phyloP scores from a whole-genome alignment of 2,329 filamentous ascomycete species.

The Pyrenochaeta sp. region DNA sequence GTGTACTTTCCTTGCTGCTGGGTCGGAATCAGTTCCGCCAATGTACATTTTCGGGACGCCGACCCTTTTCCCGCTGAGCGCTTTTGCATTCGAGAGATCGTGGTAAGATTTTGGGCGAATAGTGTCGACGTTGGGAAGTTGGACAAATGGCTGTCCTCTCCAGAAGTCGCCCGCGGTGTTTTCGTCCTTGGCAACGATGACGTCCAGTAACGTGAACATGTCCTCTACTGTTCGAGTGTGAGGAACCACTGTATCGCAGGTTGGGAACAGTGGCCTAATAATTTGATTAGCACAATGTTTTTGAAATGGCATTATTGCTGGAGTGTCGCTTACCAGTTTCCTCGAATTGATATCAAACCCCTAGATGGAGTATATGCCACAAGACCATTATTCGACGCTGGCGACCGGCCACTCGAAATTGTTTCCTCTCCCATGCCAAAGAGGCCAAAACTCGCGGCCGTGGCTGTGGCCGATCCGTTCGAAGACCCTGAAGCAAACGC shows the following conservation, averaged over 20 bases:
- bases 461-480: conserved; percentile 61
- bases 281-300: background rate
- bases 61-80: conserved; percentile 55
- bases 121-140: conserved; percentile 46
- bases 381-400: conserved; percentile 63
- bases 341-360: conserved; percentile 59
- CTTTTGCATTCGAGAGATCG: conserved; percentile 31
- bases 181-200: conserved; percentile 54
- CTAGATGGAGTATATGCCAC: conserved; percentile 64
- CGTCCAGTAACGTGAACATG: conserved; percentile 58
- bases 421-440: conserved; percentile 64
- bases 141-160: conserved; percentile 57
- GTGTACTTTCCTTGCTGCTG: conserved; percentile 35
- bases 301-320: background rate
- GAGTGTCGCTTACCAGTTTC: conserved; percentile 50
- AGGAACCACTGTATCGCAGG: conserved; percentile 63
- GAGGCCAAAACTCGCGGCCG: conserved; percentile 58
- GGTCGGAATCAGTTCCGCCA: conserved; percentile 38
- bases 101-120: conserved; percentile 36
- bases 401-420: conserved; percentile 62
- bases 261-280: conserved; percentile 57
- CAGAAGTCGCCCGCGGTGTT: conserved; percentile 59
- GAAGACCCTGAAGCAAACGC: conserved; percentile 65
- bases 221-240: conserved; percentile 60
- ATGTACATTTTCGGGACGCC: conserved; percentile 61